A percentile compares a stretch with the other conserved stretches of the same genome.
Evolutionary conservation across 2,329 filamentous ascomycete genomes (phyloP).

Genomic region (Mycosphaerelloides madeirae): DNA sequence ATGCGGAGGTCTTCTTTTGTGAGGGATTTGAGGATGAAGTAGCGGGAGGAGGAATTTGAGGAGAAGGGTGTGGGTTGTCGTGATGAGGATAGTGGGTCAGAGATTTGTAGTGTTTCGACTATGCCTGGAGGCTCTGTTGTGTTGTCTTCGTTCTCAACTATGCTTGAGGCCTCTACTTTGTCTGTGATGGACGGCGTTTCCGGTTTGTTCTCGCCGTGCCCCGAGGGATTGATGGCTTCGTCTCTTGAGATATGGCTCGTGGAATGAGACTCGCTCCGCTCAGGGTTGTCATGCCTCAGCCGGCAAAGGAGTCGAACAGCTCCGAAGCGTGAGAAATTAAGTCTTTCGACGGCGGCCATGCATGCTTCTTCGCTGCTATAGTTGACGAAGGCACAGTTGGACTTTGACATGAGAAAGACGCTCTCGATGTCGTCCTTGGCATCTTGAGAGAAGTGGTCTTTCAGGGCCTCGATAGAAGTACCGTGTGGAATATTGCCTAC

Average conservation of each 20-base stretch:
- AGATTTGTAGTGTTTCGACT: neutral
- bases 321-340: constrained; percentile 86
- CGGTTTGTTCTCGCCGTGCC: no score
- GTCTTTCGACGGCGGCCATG: constrained; percentile 67
- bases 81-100: neutral
- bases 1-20: constrained; percentile 84
- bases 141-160: neutral
- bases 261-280: neutral
- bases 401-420: constrained; percentile 89
- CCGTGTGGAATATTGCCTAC: constrained; percentile 87
- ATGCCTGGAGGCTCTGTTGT: no score
- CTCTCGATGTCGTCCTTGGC: constrained; percentile 73
- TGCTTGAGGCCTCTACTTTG: neutral
- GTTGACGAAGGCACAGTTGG: constrained; percentile 95
- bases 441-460: constrained; percentile 81
- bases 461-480: constrained; percentile 74
- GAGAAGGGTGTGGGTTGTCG: neutral
- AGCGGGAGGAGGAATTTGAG: no score
- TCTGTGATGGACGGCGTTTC: neutral
- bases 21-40: constrained; percentile 88
- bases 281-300: constrained; percentile 50
- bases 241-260: neutral
- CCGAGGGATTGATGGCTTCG: no score
- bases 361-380: constrained; percentile 78
- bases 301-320: constrained; percentile 83